Base-by-base conservation (phyloP, 192 early-diverging fungal genomes). In the Rhizoclosmatium globosum region DNA sequence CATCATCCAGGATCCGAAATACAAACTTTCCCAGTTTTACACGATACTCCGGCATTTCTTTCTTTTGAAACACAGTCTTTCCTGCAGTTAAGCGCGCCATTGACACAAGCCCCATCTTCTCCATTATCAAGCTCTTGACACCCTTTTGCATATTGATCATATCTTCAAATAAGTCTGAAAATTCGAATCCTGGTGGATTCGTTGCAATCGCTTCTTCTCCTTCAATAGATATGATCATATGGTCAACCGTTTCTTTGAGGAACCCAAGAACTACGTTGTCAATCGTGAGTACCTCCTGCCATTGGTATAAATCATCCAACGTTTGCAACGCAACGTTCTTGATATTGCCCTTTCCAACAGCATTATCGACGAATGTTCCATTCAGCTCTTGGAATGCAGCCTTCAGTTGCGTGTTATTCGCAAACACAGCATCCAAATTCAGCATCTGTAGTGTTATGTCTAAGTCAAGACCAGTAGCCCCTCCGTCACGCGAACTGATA, bases 91-190 rank as follows among this genome's bases (percentile, higher is more conserved):
- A 58, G 13, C 58, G 62, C 17, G 53, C 53, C 39, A 80, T 71
- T 3, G 74, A 68, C 2, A 67, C 62, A 4, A 82, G 48, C 44
- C 82, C 85, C 23, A 82, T 68, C 19, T 72, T 47, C 44, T 76
- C 71, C 48, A 68, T 47, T 47, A 74, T 43, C 58, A 87, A 58
- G 4, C 71, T 44, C 69, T 87, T 87, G 46, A 82, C 57, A 13
- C 53, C 86, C 56, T 85, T 85, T 57, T 78, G 79, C 23, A 82
- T 13, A 48, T 85, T 87, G 43, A 87, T 80, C 41, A 77, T 50
- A 53, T 84, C 78, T 46, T 87, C 86, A 64, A 87, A 82, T 7
- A 87, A 58, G 45, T 80, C 50, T 9, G 61, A 46, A 57, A 87
- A 69, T 47, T 83, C 76, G 64, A 84, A 82, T 4, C 44, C 81